Base-by-base conservation (phyloP, 371 early-diverging fungal genomes). In the Rhizopus delemar region DNA sequence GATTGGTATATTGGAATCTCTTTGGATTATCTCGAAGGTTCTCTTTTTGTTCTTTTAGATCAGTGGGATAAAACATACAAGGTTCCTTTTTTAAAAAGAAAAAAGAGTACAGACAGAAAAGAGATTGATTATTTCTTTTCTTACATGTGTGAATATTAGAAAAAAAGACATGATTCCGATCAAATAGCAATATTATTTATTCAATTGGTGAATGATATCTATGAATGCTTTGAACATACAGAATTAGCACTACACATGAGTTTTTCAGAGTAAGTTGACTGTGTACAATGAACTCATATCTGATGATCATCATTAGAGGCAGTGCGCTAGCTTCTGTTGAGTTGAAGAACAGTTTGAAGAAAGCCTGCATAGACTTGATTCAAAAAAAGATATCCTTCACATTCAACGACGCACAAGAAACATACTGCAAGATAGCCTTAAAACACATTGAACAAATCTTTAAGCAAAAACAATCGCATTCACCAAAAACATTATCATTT, bases 1-100 rank as follows among this genome's bases (percentile, higher is more conserved):
- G 57, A 61, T 15, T 66, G 61, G 61, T 66, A 66, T 13, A 45
- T 58, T 39, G 51, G 51, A 7, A 66, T 43, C 38, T 41, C 67
- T 32, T 34, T 62, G 8, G 56, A 66, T n/a, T 66, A 66, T 8
- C 28, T 66, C 4, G 59, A 62, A 34, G 52, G 28, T 2, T 62
- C 62, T n/a, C 9, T 66, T 4, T 39, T 16, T 16, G n/a, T 51
- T 5, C 46, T 66, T 41, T 38, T 55, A 1, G 34, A 46, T 4
- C 59, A 51, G 5, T 66, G 62, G 62, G 52, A 66, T 12, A 41
- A 16, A 38, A 59, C 55, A 4, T 66, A 51, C 36, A 58, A 34
- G 46, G 65, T 64, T 45, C 5, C 2, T 22, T 22, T 22, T 22
- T 22, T 22, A 22, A 22, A 36, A 39, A 5, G 12, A 3, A 29